Base-by-base conservation (phyloP, 495 filamentous ascomycete genomes). In the Hypoxylon intermedium region DNA sequence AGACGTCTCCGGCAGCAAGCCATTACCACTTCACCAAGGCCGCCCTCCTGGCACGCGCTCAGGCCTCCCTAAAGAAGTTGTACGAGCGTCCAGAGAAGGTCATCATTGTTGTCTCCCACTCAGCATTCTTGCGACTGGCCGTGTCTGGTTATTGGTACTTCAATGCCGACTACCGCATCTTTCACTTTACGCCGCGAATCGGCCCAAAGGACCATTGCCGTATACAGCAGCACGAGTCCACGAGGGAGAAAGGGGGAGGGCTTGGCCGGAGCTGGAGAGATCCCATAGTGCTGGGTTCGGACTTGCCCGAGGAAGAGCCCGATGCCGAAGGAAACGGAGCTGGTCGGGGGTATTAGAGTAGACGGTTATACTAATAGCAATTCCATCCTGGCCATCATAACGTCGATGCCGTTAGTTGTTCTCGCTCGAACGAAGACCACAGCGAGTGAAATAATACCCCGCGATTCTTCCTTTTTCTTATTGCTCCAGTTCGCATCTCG, bases 141-240 rank as follows among this genome's bases (percentile, higher is more conserved):
- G 75, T 86, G 19, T 74, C 75, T 5, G 72, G 78, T 3, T 69
- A 70, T 15, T 74, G 70, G 65, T 86, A 75, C 56, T 75, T 75
- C 38, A 88, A 88, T 61, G 85, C 80, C 5, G 85, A 88, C 60
- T 88, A 81, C 61, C 76, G 85, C 6, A 72, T 88, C 36, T 87
- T 87, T 60, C 81, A 86, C 2, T 83, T 85, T 51, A 77, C 72
- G 24, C 71, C 73, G 18, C 53, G 54, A 2, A 45, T 67, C 23
- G 47, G 33, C 0, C 70, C 68, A 6, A 70, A 68, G 12, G 70
- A 67, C 21, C 57, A 46, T 1, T 73, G 68, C 34, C 58, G 42
- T 45, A 65, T 83, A 26, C 63, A 72, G 30, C 76, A 83, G 63
- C 75, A 74, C 67, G 69, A 74, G 46, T 61, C 63, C 24, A 82